A percentile compares a stretch with the other conserved stretches of the same genome.
Conservation (phyloP, 2,329 filamentous ascomycete species). For the Cercospora berteroae region DNA sequence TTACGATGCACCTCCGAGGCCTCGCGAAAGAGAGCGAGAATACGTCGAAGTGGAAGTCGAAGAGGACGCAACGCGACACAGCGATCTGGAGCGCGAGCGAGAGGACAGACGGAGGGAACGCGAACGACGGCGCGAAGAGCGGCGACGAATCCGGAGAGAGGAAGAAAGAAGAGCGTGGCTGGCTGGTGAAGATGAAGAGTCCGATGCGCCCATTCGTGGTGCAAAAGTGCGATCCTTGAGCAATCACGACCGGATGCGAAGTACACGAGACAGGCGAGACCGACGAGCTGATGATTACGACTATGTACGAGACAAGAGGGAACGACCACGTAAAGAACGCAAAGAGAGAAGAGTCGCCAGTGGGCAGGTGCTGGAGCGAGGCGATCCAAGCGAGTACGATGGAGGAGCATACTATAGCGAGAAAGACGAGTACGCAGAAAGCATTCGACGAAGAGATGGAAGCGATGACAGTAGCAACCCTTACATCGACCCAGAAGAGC, state of each 20-base stretch:
- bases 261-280: conserved; percentile 6
- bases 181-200: conserved; percentile 32
- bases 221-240: conserved; percentile 1
- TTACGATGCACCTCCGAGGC: conserved; percentile 51
- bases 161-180: conserved; percentile 38
- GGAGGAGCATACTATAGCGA: conserved; percentile 35
- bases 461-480: conserved; percentile 37
- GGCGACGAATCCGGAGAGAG: conserved; percentile 44
- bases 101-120: conserved; percentile 38
- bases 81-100: conserved; percentile 36
- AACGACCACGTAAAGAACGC: conserved; percentile 32
- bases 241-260: conserved; percentile 1
- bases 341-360: conserved; percentile 46
- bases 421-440: conserved; percentile 42
- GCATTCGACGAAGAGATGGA: conserved; percentile 45
- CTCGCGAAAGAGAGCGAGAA: conserved; percentile 31
- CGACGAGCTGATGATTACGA: conserved; percentile 16
- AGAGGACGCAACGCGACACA: conserved; percentile 13
- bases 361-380: conserved; percentile 46
- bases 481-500: conserved; percentile 38
- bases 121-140: conserved; percentile 30
- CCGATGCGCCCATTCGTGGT: conserved; percentile 28
- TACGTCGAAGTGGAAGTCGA: conserved; percentile 36
- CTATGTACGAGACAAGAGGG: conserved; percentile 27
- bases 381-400: conserved; percentile 35